These are phyloP conservation scores for Apiotrichum akiyoshidainum DNA, from an alignment of 1,284 basidiomycete species.

Conservation along the genomic window DNA sequence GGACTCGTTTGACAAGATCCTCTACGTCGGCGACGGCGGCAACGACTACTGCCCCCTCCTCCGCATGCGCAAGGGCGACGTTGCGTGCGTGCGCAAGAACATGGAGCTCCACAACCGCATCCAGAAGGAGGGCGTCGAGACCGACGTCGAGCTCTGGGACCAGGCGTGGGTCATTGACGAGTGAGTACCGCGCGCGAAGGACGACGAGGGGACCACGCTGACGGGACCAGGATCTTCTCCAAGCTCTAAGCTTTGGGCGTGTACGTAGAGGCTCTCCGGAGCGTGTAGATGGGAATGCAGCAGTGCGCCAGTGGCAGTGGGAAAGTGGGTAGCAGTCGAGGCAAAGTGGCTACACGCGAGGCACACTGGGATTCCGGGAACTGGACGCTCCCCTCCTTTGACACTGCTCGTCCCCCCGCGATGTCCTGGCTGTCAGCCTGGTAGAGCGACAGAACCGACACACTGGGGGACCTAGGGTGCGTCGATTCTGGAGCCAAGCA, in stretches of 20 bases:
- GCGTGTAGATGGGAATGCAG: too few relatives aligned
- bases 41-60: slow-evolving; percentile 95
- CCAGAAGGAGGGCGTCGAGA: slow-evolving; percentile 66
- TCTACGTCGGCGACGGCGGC: slow-evolving; percentile 90
- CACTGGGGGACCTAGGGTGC: too few relatives aligned
- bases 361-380: too few relatives aligned
- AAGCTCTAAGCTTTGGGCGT: slow-evolving; percentile 7
- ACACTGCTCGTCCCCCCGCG: too few relatives aligned
- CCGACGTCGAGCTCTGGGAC: slow-evolving; percentile 75
- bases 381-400: too few relatives aligned
- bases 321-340: too few relatives aligned
- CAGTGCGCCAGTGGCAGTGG: too few relatives aligned
- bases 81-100: slow-evolving; percentile 64
- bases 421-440: too few relatives aligned
- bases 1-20: slow-evolving; percentile 66
- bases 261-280: too few relatives aligned
- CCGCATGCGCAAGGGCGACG: slow-evolving; percentile 66
- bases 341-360: too few relatives aligned
- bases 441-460: too few relatives aligned
- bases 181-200: slow-evolving; percentile 17
- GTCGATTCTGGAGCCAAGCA: too few relatives aligned
- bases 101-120: slow-evolving; percentile 75
- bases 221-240: slow-evolving; percentile 14
- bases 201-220: neutral
- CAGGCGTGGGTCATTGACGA: slow-evolving; percentile 94